Evolutionary conservation across 495 filamentous ascomycete species (phyloP).

Genomic region (Clavariopsis aquatica): DNA sequence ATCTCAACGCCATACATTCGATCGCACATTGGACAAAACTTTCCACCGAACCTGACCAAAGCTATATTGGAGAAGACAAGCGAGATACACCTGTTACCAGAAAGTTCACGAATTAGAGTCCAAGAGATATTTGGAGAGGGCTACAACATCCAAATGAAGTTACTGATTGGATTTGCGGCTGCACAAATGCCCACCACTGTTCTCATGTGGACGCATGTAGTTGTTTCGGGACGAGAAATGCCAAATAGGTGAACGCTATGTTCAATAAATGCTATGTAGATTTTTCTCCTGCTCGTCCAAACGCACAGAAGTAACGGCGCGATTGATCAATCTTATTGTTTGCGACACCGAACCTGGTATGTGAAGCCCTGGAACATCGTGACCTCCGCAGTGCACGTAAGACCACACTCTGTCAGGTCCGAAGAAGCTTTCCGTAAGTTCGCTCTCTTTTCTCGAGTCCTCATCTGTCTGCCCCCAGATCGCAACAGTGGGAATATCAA

Average conservation of each 20-base stretch:
- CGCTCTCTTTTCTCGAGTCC: constrained; percentile 26
- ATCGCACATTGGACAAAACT: not conserved
- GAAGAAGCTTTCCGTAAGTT: constrained; percentile 26
- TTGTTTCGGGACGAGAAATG: constrained; percentile 9
- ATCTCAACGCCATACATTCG: constrained; percentile 10
- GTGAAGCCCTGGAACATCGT: too few species aligned
- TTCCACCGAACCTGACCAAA: not conserved
- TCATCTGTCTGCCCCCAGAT: constrained; percentile 40
- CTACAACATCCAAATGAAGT: constrained; percentile 24
- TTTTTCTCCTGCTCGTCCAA: constrained; percentile 22
- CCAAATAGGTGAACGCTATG: not conserved
- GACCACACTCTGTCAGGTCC: too few species aligned
- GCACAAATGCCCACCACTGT: constrained; percentile 10
- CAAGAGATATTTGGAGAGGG: constrained; percentile 11
- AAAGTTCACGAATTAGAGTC: constrained; percentile 2
- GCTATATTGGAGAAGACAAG: not conserved
- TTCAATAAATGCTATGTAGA: not conserved
- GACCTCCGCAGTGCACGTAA: too few species aligned
- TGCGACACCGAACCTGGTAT: too few species aligned
- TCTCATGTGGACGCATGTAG: constrained; percentile 24
- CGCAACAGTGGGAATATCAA: constrained; percentile 43
- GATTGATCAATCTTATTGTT: too few species aligned
- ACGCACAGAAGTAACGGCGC: too few species aligned
- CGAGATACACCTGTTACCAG: not conserved
- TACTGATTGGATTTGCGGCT: constrained; percentile 21